Conservation (phyloP, 495 filamentous ascomycete species). For the Daldinia caldariorum region DNA sequence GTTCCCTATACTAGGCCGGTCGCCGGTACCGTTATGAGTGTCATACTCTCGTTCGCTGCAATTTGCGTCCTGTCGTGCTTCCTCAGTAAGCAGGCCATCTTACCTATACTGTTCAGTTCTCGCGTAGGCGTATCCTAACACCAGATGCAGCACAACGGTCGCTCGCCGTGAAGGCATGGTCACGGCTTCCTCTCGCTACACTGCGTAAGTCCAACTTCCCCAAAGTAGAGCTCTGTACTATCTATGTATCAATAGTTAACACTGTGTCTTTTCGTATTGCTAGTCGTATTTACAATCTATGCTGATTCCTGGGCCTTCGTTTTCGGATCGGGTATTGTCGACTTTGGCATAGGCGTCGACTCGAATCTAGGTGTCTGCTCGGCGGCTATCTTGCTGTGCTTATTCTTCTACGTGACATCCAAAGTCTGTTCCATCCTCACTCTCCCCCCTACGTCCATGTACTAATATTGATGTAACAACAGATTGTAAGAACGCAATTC, state of each 20-base stretch:
- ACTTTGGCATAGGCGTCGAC: constrained; percentile 60
- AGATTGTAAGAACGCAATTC: constrained; percentile 52
- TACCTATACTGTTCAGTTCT: background rate
- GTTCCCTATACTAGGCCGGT: constrained; percentile 40
- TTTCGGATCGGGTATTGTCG: constrained; percentile 59
- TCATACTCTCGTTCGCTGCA: constrained; percentile 55
- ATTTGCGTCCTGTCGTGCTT: constrained; percentile 56
- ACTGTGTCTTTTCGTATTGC: background rate
- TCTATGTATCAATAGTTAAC: no score
- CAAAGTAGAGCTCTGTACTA: no score
- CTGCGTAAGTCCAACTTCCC: constrained; percentile 57
- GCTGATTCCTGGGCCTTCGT: constrained; percentile 62
- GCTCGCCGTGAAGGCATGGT: constrained; percentile 55
- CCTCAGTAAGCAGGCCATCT: constrained; percentile 54
- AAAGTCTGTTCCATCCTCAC: constrained; percentile 51
- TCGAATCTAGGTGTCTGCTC: constrained; percentile 54
- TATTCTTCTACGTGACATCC: constrained; percentile 62
- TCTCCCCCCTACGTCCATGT: background rate
- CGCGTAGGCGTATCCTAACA: background rate
- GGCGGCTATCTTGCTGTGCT: constrained; percentile 60
- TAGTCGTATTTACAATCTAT: constrained; percentile 64
- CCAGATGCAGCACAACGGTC: constrained; percentile 49
- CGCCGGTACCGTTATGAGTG: constrained; percentile 53
- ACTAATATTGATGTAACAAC: background rate
- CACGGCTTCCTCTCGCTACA: constrained; percentile 55